A percentile compares a stretch with the other conserved stretches of the same genome.
Evolutionary conservation across 495 filamentous ascomycete species (phyloP).

Genomic region (Delitschia confertaspora): DNA sequence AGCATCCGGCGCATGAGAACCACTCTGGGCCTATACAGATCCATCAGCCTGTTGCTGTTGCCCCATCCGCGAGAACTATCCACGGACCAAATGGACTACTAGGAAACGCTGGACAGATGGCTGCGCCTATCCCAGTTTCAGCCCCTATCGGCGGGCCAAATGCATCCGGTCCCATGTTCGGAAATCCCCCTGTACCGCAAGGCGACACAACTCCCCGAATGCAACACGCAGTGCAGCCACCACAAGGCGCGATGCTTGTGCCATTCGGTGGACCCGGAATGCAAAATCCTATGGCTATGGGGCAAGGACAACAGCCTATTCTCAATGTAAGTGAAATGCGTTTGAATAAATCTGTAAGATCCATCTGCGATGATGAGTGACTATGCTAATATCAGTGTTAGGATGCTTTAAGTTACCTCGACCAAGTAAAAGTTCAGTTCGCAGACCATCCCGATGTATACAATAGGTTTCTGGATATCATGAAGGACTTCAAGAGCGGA

Average conservation of each 20-base stretch:
- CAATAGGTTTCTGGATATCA: constrained; percentile 95
- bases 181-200: constrained; percentile 57
- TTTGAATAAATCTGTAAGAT: background rate
- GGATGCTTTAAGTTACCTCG: constrained; percentile 95
- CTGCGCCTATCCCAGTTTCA: constrained; percentile 42
- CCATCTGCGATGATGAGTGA: too few species aligned
- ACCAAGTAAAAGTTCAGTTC: constrained; percentile 98
- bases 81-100: constrained; percentile 83
- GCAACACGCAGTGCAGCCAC: constrained; percentile 34
- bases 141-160: constrained; percentile 58
- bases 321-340: constrained; percentile 59
- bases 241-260: constrained; percentile 30
- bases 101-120: constrained; percentile 55
- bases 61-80: constrained; percentile 54
- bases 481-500: constrained; percentile 99
- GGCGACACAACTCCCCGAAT: constrained; percentile 34
- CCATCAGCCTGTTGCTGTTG: constrained; percentile 75
- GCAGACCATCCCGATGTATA: constrained; percentile 96
- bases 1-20: constrained; percentile 63
- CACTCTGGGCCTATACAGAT: constrained; percentile 75
- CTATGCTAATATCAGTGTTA: constrained; percentile 38
- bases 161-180: constrained; percentile 57
- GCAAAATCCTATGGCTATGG: constrained; percentile 27
- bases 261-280: constrained; percentile 28
- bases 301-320: constrained; percentile 85